phyloP scores from a whole-genome alignment of 2,329 filamentous ascomycete genomes.

The Fusarium haematococcum region DNA sequence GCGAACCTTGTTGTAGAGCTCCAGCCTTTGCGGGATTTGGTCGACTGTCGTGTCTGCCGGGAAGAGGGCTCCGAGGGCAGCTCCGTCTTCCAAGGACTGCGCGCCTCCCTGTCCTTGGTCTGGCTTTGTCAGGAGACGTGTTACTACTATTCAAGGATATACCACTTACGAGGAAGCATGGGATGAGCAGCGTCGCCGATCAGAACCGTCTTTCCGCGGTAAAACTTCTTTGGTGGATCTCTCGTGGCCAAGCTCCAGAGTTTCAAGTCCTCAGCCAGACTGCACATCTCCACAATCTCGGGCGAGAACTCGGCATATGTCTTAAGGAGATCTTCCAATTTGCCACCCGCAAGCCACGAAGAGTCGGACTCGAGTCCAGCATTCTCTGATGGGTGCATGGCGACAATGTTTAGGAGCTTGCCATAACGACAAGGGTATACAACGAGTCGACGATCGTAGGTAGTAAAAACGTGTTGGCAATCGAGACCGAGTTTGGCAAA shows the following conservation, averaged over 20 bases:
- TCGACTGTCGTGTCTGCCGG: neutral
- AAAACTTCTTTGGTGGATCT: conserved; percentile 2
- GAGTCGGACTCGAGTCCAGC: neutral
- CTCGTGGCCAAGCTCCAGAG: conserved; percentile 14
- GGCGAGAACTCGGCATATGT: neutral
- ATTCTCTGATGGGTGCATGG: neutral
- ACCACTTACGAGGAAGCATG: conserved; percentile 19
- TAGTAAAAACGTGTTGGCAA: conserved; percentile 3
- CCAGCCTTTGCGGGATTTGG: neutral
- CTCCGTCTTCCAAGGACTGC: conserved; percentile 19
- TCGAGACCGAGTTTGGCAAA: conserved; percentile 3
- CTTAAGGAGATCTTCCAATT: neutral
- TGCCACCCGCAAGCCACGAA: conserved; percentile 3
- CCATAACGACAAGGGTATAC: neutral
- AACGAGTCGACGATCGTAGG: neutral
- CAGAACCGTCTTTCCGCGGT: conserved; percentile 7
- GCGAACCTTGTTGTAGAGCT: conserved; percentile 16
- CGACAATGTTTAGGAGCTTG: neutral
- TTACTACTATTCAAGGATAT: accelerated
- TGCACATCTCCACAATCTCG: conserved; percentile 8
- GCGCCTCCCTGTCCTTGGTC: conserved; percentile 26
- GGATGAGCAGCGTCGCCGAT: conserved; percentile 25
- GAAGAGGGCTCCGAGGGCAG: conserved; percentile 13
- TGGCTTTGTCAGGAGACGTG: neutral
- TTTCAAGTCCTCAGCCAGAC: conserved; percentile 7